Evolutionary conservation across 768 basidiomycete species (phyloP).

Genomic region (Boletus pseudopeckii): DNA sequence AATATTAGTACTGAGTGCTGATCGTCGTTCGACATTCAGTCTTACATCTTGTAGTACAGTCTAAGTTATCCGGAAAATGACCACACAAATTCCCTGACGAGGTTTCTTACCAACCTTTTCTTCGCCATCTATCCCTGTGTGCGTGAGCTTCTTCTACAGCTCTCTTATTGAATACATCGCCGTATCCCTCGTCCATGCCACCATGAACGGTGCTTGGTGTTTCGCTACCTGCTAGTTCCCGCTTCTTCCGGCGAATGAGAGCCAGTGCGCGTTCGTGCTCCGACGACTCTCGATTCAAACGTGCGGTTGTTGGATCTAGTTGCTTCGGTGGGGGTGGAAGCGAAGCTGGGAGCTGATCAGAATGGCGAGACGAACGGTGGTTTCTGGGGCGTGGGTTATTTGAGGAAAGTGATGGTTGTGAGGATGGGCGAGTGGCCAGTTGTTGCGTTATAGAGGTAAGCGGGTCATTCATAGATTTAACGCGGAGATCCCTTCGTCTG

Average conservation of each 20-base stretch:
- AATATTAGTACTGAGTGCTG: background rate
- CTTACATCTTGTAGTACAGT: background rate
- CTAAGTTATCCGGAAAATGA: background rate
- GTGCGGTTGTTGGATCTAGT: constrained; percentile 47
- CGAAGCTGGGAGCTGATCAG: constrained; percentile 2
- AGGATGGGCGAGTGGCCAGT: constrained; percentile 42
- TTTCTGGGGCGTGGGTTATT: constrained; percentile 18
- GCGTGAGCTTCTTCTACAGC: constrained; percentile 71
- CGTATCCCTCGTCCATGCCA: constrained; percentile 48
- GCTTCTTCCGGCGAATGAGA: constrained; percentile 62
- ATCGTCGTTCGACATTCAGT: background rate
- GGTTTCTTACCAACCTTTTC: constrained; percentile 26
- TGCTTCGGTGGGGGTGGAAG: constrained; percentile 20
- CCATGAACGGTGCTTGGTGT: constrained; percentile 70
- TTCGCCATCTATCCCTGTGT: constrained; percentile 41
- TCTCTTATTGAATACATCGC: constrained; percentile 64
- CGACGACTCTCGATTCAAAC: constrained; percentile 67
- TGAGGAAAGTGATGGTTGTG: constrained; percentile 12
- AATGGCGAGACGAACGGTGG: constrained; percentile 8
- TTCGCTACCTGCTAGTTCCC: constrained; percentile 59
- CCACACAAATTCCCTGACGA: background rate
- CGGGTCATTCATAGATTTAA: constrained; percentile 66
- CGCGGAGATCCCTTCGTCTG: constrained; percentile 61
- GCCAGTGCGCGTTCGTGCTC: constrained; percentile 75
- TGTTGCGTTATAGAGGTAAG: constrained; percentile 70